A percentile compares a stretch with the other conserved stretches of the same genome.
Conservation (phyloP, 208 protist species). For the Crithidia mellificae region DNA sequence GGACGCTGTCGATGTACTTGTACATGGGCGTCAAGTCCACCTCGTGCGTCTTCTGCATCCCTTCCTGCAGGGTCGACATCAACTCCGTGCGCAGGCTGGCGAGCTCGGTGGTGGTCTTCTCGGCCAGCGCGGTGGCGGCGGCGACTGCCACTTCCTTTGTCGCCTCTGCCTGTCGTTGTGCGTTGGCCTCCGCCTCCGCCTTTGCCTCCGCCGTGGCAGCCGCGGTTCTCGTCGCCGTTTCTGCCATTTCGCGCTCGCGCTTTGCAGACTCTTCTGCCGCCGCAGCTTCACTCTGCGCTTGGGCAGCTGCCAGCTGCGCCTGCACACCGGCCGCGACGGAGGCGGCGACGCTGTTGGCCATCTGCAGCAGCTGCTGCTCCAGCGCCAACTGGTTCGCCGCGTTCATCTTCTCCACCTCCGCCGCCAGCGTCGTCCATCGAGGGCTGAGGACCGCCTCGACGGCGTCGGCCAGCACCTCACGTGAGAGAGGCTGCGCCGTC, state of each 20-base stretch:
- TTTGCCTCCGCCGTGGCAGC: neutral
- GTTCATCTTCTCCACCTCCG: conserved; percentile 33
- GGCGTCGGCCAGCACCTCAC: conserved; percentile 36
- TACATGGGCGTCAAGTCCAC: conserved; percentile 81
- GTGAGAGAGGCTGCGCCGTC: conserved; percentile 18
- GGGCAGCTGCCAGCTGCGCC: conserved; percentile 23
- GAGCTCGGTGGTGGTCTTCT: conserved; percentile 28
- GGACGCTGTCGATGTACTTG: conserved; percentile 76
- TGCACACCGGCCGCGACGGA: conserved; percentile 27
- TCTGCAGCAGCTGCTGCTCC: conserved; percentile 31
- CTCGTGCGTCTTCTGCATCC: conserved; percentile 62
- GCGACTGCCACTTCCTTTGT: conserved; percentile 1
- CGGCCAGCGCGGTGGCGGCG: conserved; percentile 15
- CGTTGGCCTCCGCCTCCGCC: neutral
- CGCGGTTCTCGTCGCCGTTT: neutral
- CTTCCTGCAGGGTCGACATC: conserved; percentile 43
- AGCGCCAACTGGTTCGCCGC: conserved; percentile 29
- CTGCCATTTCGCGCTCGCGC: neutral
- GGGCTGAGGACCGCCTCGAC: conserved; percentile 59
- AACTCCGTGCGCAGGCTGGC: conserved; percentile 48
- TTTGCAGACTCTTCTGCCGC: neutral
- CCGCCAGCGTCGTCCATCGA: conserved; percentile 37
- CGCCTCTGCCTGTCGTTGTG: neutral
- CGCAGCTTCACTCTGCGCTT: neutral
- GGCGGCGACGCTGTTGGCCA: conserved; percentile 32